Percentiles rank a stretch among this genome's conserved stretches.
Evolutionary conservation across 148 eudicot genomes (phyloP).

Genomic region (Rhododendron vialii): DNA sequence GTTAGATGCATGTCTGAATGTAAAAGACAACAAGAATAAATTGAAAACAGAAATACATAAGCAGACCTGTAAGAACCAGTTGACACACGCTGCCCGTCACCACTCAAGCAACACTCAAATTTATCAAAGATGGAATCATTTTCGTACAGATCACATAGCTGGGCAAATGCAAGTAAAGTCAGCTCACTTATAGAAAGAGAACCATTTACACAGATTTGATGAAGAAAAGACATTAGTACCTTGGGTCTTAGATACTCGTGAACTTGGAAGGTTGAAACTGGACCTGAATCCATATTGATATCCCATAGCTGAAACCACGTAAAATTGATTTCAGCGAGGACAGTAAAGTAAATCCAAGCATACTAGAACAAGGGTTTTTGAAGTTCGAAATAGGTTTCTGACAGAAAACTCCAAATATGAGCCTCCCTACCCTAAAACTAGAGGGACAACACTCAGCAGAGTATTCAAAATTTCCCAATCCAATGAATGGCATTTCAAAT

Average conservation of each 20-base stretch:
- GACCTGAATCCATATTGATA: conserved; percentile 98
- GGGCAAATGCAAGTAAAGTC: conserved; percentile 17
- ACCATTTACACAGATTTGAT: neutral
- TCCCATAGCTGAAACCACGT: conserved; percentile 83
- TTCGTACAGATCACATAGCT: conserved; percentile 89
- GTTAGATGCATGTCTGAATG: neutral
- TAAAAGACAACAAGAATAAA: neutral
- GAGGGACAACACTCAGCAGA: neutral
- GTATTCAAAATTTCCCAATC: neutral
- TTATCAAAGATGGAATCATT: conserved; percentile 95
- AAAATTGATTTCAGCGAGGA: conserved; percentile 9
- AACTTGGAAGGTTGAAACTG: conserved; percentile 90
- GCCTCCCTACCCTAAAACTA: neutral
- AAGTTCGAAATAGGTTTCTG: neutral
- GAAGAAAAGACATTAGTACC: conserved; percentile 37
- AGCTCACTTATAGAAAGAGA: neutral
- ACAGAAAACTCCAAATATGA: neutral
- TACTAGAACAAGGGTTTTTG: neutral
- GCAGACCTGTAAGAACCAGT: conserved; percentile 93
- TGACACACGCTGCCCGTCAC: conserved; percentile 75
- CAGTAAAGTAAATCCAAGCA: neutral
- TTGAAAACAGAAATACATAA: neutral
- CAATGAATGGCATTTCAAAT: neutral
- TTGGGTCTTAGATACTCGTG: conserved; percentile 91
- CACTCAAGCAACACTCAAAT: conserved; percentile 93